phyloP scores from a whole-genome alignment of 192 early-diverging fungal species.

The Coemansia sp. region DNA sequence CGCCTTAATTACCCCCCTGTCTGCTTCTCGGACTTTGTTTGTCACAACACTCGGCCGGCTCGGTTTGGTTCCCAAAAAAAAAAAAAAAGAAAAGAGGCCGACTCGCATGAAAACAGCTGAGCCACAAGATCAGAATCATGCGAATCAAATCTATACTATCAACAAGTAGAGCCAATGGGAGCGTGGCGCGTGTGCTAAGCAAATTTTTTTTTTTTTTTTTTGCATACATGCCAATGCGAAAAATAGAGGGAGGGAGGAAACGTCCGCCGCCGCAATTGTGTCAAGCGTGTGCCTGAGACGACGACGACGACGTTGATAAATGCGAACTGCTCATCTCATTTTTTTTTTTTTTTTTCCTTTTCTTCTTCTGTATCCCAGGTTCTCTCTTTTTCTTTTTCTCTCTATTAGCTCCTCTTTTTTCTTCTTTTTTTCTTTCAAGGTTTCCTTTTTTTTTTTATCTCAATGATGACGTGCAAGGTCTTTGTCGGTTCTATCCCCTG shows the following conservation, averaged over 20 bases:
- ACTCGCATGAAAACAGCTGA: background rate
- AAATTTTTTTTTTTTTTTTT: background rate
- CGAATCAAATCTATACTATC: background rate
- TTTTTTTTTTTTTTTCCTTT: conserved; percentile 10
- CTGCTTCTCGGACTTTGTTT: background rate
- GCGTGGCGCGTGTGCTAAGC: background rate
- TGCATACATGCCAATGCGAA: background rate
- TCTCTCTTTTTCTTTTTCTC: background rate
- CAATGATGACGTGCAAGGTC: conserved; percentile 43
- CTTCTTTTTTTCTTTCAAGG: conserved; percentile 4
- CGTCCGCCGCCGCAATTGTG: background rate
- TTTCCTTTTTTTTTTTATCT: background rate
- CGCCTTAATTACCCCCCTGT: background rate
- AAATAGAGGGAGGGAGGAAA: background rate
- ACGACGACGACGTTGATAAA: background rate
- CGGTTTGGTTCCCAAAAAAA: background rate
- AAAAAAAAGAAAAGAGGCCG: background rate
- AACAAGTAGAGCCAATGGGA: background rate
- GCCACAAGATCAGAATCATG: background rate
- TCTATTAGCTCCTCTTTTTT: background rate
- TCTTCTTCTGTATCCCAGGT: background rate
- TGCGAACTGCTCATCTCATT: background rate
- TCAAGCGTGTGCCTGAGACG: background rate
- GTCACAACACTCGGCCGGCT: background rate
- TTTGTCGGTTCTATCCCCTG: conserved; percentile 73